Percentiles rank a stretch among this genome's conserved stretches.
Evolutionary conservation across 352 stramenopile species (phyloP).

Genomic region (Globisporangium echinulatum): DNA sequence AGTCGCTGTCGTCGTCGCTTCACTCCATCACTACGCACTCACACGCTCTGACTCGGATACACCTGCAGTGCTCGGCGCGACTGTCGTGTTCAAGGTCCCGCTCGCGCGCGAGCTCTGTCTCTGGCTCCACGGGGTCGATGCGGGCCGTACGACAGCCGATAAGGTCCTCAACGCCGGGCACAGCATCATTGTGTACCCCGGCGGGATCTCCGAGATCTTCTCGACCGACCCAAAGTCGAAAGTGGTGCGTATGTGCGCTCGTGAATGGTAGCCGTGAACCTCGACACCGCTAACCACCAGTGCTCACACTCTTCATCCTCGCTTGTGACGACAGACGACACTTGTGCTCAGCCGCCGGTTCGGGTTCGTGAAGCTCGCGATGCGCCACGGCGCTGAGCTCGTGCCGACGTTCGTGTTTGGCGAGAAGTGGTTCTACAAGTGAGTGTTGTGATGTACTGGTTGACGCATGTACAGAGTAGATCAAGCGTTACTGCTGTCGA

Average conservation of each 20-base stretch:
- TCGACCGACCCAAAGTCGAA: conserved; percentile 66
- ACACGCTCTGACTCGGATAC: background rate
- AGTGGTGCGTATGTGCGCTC: conserved; percentile 4
- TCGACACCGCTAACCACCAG: background rate
- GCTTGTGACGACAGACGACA: conserved; percentile 20
- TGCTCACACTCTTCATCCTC: background rate
- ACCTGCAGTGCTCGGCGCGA: conserved; percentile 8
- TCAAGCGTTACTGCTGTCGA: no score
- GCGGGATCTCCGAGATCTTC: conserved; percentile 76
- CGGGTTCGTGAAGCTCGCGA: conserved; percentile 77
- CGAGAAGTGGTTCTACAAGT: conserved; percentile 60
- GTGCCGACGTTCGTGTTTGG: conserved; percentile 75
- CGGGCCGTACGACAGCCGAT: conserved; percentile 60
- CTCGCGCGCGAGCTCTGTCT: conserved; percentile 18
- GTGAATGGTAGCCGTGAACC: background rate
- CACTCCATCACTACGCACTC: no score
- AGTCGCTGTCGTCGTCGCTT: background rate
- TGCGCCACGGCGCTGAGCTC: conserved; percentile 66
- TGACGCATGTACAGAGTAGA: no score
- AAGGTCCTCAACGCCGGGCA: conserved; percentile 64
- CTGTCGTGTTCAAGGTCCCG: conserved; percentile 16
- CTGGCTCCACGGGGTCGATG: conserved; percentile 62
- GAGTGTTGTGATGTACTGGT: background rate
- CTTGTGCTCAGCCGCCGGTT: conserved; percentile 76
- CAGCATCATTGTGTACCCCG: conserved; percentile 70